A percentile compares a stretch with the other conserved stretches of the same genome.
Conservation (phyloP, 441 rosid species). For the Erodium chrysanthum region DNA sequence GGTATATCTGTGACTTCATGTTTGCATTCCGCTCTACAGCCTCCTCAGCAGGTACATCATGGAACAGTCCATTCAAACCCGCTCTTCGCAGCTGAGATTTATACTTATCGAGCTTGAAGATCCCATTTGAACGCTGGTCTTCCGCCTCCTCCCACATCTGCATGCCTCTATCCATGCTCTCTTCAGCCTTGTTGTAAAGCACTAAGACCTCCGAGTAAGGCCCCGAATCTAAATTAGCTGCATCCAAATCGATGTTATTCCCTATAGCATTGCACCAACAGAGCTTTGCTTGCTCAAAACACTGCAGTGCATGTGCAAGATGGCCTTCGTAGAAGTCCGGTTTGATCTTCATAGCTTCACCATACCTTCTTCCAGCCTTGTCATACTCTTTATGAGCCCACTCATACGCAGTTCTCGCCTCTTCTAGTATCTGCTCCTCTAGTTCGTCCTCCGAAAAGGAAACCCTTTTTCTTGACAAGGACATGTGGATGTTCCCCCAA, state of each 20-base stretch:
- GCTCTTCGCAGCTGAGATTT: constrained; percentile 46
- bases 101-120: constrained; percentile 47
- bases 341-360: constrained; percentile 68
- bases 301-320: constrained; percentile 81
- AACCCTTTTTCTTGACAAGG: constrained; percentile 72
- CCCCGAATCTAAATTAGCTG: constrained; percentile 43
- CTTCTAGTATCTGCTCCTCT: constrained; percentile 44
- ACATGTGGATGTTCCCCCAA: constrained; percentile 96
- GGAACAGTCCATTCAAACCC: constrained; percentile 47
- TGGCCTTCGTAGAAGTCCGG: constrained; percentile 81
- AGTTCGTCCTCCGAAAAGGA: constrained; percentile 56
- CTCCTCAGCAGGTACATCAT: constrained; percentile 51
- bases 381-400: constrained; percentile 65
- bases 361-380: constrained; percentile 56
- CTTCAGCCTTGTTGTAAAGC: constrained; percentile 84
- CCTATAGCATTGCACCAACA: constrained; percentile 77
- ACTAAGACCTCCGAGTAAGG: constrained; percentile 58
- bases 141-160: constrained; percentile 25
- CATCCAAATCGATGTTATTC: constrained; percentile 22
- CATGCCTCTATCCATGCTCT: constrained; percentile 81
- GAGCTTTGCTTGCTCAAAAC: constrained; percentile 85
- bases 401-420: constrained; percentile 45
- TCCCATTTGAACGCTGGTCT: constrained; percentile 57
- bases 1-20: constrained; percentile 77
- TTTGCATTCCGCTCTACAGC: constrained; percentile 60